These are phyloP conservation scores for Brassica carinata DNA, from an alignment of 345 rosid species.

Conservation along the genomic window DNA sequence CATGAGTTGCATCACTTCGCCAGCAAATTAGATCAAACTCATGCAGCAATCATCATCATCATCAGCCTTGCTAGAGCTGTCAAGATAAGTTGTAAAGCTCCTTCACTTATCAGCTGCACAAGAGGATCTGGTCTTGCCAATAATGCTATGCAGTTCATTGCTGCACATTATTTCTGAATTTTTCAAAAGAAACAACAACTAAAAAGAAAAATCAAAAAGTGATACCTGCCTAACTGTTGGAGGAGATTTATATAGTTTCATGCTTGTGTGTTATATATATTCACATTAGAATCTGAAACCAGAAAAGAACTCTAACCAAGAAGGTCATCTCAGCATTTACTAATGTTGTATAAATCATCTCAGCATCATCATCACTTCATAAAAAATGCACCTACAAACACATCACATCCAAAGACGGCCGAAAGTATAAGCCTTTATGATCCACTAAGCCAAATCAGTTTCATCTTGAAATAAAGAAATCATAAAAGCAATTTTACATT, in stretches of 20 bases:
- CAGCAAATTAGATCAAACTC: no score
- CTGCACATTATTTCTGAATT: neutral
- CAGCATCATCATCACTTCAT: neutral
- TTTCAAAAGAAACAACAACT: neutral
- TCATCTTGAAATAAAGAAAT: slow-evolving; percentile 3
- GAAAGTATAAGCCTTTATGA: neutral
- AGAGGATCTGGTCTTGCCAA: no score
- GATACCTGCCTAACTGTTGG: neutral
- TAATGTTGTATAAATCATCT: neutral
- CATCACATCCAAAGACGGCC: neutral
- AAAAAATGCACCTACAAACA: neutral
- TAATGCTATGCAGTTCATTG: no score
- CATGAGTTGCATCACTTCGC: no score
- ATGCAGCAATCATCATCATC: no score
- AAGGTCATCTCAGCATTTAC: neutral
- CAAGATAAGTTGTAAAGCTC: no score
- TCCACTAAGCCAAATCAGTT: neutral
- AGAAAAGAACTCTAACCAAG: neutral
- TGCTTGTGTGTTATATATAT: no score
- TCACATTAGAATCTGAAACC: neutral
- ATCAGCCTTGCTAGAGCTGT: no score
- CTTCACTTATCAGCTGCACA: no score
- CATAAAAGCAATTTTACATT: neutral
- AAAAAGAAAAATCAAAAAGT: neutral
- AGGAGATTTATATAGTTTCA: neutral